Conservation (phyloP, 495 filamentous ascomycete species). For the Daldinia decipiens region DNA sequence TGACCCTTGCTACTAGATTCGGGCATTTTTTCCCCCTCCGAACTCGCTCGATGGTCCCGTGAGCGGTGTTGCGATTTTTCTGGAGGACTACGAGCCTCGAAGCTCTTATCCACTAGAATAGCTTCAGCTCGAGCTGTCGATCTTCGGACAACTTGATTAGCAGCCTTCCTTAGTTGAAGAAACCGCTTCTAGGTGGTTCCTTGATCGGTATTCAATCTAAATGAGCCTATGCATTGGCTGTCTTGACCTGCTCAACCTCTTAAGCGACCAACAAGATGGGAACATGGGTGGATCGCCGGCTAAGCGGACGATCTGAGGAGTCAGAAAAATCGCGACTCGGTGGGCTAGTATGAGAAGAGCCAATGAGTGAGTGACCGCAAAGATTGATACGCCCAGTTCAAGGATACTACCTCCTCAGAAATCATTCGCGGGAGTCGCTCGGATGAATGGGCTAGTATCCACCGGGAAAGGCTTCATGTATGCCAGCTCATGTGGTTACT, state of each 20-base stretch:
- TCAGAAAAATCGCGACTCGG: slow-evolving; percentile 42
- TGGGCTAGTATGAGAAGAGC: slow-evolving; percentile 33
- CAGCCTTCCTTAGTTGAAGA: slow-evolving; percentile 21
- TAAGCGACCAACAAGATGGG: slow-evolving; percentile 25
- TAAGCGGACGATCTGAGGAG: slow-evolving; percentile 42
- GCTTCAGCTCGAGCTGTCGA: slow-evolving; percentile 25
- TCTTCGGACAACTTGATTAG: slow-evolving; percentile 20
- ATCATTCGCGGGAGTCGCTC: slow-evolving; percentile 43
- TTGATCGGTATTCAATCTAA: slow-evolving; percentile 34
- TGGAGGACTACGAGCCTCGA: slow-evolving; percentile 17
- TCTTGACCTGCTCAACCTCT: slow-evolving; percentile 21
- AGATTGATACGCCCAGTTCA: slow-evolving; percentile 43
- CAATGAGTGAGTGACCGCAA: slow-evolving; percentile 36
- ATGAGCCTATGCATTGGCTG: slow-evolving; percentile 25
- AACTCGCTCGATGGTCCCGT: slow-evolving; percentile 17
- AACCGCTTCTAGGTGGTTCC: slow-evolving; percentile 15
- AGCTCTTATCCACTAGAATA: slow-evolving; percentile 14
- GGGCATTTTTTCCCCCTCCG: slow-evolving; percentile 11
- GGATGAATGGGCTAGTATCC: slow-evolving; percentile 46
- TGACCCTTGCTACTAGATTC: slow-evolving; percentile 14
- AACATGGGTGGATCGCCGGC: slow-evolving; percentile 41
- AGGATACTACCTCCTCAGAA: slow-evolving; percentile 47
- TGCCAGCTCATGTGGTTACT: slow-evolving; percentile 48
- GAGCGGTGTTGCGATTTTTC: slow-evolving; percentile 12
- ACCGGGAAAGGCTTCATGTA: slow-evolving; percentile 48